A percentile compares a stretch with the other conserved stretches of the same genome.
These are phyloP conservation scores for Capronia americana DNA, from an alignment of 2,329 filamentous ascomycete genomes.

Conservation along the genomic window DNA sequence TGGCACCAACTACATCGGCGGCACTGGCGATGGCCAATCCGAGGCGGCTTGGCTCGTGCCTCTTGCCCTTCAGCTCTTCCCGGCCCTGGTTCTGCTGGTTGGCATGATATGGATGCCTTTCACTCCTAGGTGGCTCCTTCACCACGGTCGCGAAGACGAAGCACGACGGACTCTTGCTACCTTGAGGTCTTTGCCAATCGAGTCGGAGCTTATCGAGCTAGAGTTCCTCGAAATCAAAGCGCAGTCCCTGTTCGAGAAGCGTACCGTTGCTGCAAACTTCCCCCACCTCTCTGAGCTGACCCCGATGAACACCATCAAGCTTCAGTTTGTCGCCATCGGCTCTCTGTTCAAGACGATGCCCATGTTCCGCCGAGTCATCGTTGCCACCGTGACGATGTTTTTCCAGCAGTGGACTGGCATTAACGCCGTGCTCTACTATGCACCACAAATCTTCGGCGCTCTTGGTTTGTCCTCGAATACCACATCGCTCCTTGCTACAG, in stretches of 20 bases:
- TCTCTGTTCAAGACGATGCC: slow-evolving; percentile 48
- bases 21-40: slow-evolving; percentile 63
- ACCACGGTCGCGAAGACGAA: slow-evolving; percentile 78
- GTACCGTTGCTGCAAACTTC: slow-evolving; percentile 70
- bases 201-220: slow-evolving; percentile 33
- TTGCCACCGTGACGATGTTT: slow-evolving; percentile 49
- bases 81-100: slow-evolving; percentile 47
- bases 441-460: slow-evolving; percentile 45
- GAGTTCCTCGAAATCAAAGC: slow-evolving; percentile 87
- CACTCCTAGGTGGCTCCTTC: slow-evolving; percentile 63
- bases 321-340: slow-evolving; percentile 60
- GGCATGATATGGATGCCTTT: slow-evolving; percentile 58
- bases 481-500: slow-evolving; percentile 48
- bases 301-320: slow-evolving; percentile 67
- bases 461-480: slow-evolving; percentile 48
- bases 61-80: slow-evolving; percentile 59
- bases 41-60: slow-evolving; percentile 77
- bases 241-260: slow-evolving; percentile 77
- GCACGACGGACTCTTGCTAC: slow-evolving; percentile 67
- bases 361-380: slow-evolving; percentile 54
- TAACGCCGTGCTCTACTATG: slow-evolving; percentile 22
- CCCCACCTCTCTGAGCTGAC: slow-evolving; percentile 68
- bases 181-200: slow-evolving; percentile 60
- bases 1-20: slow-evolving; percentile 68
- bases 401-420: slow-evolving; percentile 57